Percentiles rank a stretch among this genome's conserved stretches.
Evolutionary conservation across 2,329 filamentous ascomycete genomes (phyloP).

Genomic region (Huntiella decipiens): DNA sequence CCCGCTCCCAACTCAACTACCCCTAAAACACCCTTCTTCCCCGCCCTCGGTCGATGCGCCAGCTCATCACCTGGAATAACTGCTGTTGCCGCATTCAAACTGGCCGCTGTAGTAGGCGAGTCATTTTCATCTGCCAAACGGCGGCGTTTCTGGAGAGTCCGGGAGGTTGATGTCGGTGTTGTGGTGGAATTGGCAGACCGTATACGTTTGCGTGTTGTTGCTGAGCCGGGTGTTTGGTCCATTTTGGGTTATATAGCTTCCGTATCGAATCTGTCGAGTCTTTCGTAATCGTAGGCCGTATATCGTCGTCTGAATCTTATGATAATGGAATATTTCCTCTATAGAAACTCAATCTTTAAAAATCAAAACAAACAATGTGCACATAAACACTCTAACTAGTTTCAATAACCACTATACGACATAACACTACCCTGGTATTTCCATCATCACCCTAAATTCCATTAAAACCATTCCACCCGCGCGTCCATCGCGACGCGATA

Average conservation of each 20-base stretch:
- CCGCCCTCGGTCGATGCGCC: background rate
- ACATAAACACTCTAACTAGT: no score
- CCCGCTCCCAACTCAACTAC: background rate
- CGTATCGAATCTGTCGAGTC: no score
- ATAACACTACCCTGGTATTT: no score
- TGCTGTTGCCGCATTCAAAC: background rate
- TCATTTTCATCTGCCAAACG: constrained; percentile 8
- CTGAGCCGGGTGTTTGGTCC: constrained; percentile 3
- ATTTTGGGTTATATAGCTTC: background rate
- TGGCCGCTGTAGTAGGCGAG: background rate
- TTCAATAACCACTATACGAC: no score
- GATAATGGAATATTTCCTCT: background rate
- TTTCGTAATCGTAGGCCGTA: no score
- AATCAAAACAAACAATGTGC: background rate
- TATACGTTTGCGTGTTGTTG: constrained; percentile 6
- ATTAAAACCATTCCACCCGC: background rate
- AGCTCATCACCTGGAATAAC: background rate
- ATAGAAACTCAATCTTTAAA: background rate
- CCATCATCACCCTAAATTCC: background rate
- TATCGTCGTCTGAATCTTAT: no score
- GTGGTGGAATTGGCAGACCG: constrained; percentile 8
- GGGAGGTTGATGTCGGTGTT: constrained; percentile 7
- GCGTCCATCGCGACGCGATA: background rate
- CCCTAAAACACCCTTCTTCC: background rate
- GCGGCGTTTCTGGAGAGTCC: constrained; percentile 3